These are phyloP conservation scores for Mortierella sp. DNA, from an alignment of 371 early-diverging fungal species.

Conservation along the genomic window DNA sequence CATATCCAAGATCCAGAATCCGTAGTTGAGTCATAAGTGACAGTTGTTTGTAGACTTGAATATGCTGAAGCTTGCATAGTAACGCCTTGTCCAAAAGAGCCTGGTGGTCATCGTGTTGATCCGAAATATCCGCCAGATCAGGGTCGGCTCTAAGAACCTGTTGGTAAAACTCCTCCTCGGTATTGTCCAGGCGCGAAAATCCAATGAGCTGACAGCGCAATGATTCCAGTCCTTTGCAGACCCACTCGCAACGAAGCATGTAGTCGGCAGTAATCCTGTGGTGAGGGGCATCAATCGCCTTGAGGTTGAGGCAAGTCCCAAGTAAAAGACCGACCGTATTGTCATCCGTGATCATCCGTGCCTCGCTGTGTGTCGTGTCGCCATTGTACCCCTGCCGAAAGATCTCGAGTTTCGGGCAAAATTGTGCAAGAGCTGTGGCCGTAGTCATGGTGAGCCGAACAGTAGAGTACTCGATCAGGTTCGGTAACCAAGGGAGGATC, in stretches of 20 bases:
- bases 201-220: slow-evolving; percentile 17
- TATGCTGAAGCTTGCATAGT: slow-evolving; percentile 12
- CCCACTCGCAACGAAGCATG: background rate
- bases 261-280: slow-evolving; percentile 3
- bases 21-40: slow-evolving; percentile 1
- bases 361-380: background rate
- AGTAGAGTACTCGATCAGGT: background rate
- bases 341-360: background rate
- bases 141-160: background rate
- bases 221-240: slow-evolving; percentile 19
- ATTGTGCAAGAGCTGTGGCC: background rate
- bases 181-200: slow-evolving; percentile 8
- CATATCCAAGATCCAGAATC: slow-evolving; percentile 15
- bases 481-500: slow-evolving; percentile 1
- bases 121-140: background rate
- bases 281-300: slow-evolving; percentile 5
- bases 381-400: slow-evolving; percentile 6
- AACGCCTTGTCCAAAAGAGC: background rate
- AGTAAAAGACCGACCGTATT: background rate
- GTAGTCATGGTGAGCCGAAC: background rate
- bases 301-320: slow-evolving; percentile 9
- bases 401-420: slow-evolving; percentile 11
- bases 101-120: background rate
- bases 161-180: slow-evolving; percentile 12
- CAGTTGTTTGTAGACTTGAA: slow-evolving; percentile 14